Percentiles rank a stretch among this genome's conserved stretches.
These are phyloP conservation scores for Aspergillus japonicus DNA, from an alignment of 2,329 filamentous ascomycete genomes.

Conservation along the genomic window DNA sequence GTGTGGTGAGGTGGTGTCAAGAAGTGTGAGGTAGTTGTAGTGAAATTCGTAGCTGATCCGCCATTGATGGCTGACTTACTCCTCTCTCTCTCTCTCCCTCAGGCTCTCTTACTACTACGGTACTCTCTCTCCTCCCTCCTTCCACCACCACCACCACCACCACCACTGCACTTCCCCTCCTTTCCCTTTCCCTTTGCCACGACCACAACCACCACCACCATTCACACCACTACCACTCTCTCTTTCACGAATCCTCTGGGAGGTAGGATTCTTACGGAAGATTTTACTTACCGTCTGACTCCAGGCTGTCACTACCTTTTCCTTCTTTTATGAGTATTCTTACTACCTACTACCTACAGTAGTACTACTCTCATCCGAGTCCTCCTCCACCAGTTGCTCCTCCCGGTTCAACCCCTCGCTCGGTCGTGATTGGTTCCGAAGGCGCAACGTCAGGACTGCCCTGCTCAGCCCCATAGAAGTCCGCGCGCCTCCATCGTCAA, in stretches of 20 bases:
- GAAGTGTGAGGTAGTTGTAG: neutral
- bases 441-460: slow-evolving; percentile 19
- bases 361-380: neutral
- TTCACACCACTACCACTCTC: neutral
- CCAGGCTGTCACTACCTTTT: neutral
- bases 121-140: neutral
- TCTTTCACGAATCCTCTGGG: neutral
- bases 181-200: slow-evolving; percentile 12
- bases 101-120: too few species aligned
- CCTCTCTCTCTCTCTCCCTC: neutral
- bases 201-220: neutral
- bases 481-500: slow-evolving; percentile 16
- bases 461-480: slow-evolving; percentile 15
- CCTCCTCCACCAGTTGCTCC: slow-evolving; percentile 1
- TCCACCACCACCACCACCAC: neutral
- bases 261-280: neutral
- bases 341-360: too few species aligned
- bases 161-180: neutral
- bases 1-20: neutral
- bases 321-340: neutral
- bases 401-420: slow-evolving; percentile 19
- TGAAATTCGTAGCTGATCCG: neutral
- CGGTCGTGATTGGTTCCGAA: slow-evolving; percentile 18
- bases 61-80: neutral
- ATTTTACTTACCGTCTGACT: neutral